These are phyloP conservation scores for Candida maesae DNA, from an alignment of 805 yeast genomes.

Conservation along the genomic window DNA sequence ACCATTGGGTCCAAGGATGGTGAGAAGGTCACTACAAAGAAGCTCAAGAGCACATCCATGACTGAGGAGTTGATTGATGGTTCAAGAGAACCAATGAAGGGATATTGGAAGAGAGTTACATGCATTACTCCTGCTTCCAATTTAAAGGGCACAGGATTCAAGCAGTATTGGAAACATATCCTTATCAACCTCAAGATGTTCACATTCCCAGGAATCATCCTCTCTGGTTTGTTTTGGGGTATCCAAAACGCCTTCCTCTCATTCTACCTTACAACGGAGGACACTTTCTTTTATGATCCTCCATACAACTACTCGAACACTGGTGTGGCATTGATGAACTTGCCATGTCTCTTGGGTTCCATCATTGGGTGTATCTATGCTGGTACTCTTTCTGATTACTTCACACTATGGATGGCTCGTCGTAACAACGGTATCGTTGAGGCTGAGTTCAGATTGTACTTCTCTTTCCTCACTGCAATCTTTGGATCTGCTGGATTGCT, in stretches of 20 bases:
- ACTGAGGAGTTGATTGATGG: constrained; percentile 35
- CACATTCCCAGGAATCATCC: constrained; percentile 59
- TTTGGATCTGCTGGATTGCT: constrained; percentile 60
- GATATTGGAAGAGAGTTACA: constrained; percentile 45
- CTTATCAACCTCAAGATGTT: constrained; percentile 50
- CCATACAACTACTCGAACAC: constrained; percentile 65
- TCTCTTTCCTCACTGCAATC: constrained; percentile 50
- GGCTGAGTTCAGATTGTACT: constrained; percentile 62
- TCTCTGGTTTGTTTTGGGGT: constrained; percentile 77
- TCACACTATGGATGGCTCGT: constrained; percentile 58
- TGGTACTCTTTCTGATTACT: constrained; percentile 55
- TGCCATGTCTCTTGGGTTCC: constrained; percentile 67
- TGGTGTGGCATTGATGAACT: constrained; percentile 72
- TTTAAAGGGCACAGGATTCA: constrained; percentile 59
- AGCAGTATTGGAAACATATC: constrained; percentile 57
- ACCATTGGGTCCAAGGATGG: constrained; percentile 8
- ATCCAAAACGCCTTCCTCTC: constrained; percentile 73
- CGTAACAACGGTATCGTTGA: constrained; percentile 58
- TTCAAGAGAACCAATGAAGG: constrained; percentile 36
- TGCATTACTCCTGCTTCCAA: constrained; percentile 55
- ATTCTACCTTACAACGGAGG: constrained; percentile 71
- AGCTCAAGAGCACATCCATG: constrained; percentile 1
- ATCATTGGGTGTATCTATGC: constrained; percentile 63
- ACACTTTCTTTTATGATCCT: constrained; percentile 56
- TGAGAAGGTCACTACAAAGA: background rate